A percentile compares a stretch with the other conserved stretches of the same genome.
Conservation (phyloP, 1,139 yeast genomes). For the Saccharomyces hybrid region DNA sequence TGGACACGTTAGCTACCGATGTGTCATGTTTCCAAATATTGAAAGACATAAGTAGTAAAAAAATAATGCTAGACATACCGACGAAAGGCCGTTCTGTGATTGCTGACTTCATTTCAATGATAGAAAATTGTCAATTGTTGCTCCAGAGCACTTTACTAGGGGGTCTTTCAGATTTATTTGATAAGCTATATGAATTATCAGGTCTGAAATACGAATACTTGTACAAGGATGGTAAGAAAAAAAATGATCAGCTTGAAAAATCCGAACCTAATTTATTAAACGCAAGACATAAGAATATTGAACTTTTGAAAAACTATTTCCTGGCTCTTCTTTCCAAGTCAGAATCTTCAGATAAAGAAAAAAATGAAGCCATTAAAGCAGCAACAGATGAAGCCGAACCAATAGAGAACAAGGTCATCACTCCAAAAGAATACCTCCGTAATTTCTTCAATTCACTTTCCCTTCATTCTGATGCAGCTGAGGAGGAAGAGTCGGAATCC, state of each 20-base stretch:
- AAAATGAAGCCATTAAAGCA: conserved; percentile 1
- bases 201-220: conserved; percentile 26
- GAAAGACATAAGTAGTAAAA: conserved; percentile 13
- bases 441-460: conserved; percentile 55
- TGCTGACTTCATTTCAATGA: conserved; percentile 18
- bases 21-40: conserved; percentile 22
- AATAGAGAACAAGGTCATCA: background rate
- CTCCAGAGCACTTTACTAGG: conserved; percentile 16
- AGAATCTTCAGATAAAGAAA: background rate
- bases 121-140: conserved; percentile 18
- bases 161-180: conserved; percentile 21
- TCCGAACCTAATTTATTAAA: conserved; percentile 18
- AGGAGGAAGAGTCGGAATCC: conserved; percentile 10
- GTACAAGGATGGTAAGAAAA: conserved; percentile 23
- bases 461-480: conserved; percentile 37
- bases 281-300: conserved; percentile 35
- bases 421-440: conserved; percentile 35
- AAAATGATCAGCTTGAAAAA: conserved; percentile 8
- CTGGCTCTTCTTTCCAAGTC: conserved; percentile 22
- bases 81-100: conserved; percentile 19
- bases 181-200: conserved; percentile 25
- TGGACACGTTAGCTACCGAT: conserved; percentile 10
- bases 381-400: background rate
- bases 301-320: conserved; percentile 41
- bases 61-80: conserved; percentile 13